Base-by-base conservation (phyloP, 2,329 filamentous ascomycete species). In the Diaporthe helianthi region DNA sequence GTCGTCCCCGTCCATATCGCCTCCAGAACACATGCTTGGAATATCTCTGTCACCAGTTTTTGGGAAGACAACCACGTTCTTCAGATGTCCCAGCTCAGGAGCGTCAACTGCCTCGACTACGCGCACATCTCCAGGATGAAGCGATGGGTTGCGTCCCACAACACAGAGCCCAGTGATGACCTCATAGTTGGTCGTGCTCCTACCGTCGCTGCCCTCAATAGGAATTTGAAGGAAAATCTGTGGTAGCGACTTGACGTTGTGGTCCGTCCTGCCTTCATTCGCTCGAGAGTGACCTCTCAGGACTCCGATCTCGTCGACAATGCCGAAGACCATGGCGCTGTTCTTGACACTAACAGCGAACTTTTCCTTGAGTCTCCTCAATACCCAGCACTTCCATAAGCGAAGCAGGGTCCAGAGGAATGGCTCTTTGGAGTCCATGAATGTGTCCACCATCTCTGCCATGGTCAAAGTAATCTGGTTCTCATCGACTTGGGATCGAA, bases 1-100 rank as follows among this genome's bases (percentile, higher is more conserved):
- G 76, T 99, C 96, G 75, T 99, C 96, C 0, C 96, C 96, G 76
- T 99, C 96, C 0, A 99, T 85, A 76, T 99, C 96, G 0, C 96
- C 96, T 2, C 96, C 96, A 4, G 96, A 97, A 72, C 96, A 94
- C 95, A 98, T 98, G 75, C 92, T 94, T 0, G 94, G 89, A 26
- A 99, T 82, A 72, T 97, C 93, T 19, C 92, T 86, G 76, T 98
- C 93, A 0, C 95, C 95, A 0, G 83, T 90, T 44, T 92, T 89
- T 0, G 96, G 93, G 60, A 99, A 91, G 0, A 98, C 94, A 1
- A 98, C 90, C 0, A 97, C 92, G 76, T 98, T 90, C 68, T 87
- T 90, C 4, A 98, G 84, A 75, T 98, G 93, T 54, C 85, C 87
- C 4, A 99, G 82, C n/a, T 83, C 82, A 0, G 89, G 87, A 1